Percentiles rank a stretch among this genome's conserved stretches.
These are phyloP conservation scores for Hibiscus syriacus DNA, from an alignment of 345 rosid genomes.

Conservation along the genomic window DNA sequence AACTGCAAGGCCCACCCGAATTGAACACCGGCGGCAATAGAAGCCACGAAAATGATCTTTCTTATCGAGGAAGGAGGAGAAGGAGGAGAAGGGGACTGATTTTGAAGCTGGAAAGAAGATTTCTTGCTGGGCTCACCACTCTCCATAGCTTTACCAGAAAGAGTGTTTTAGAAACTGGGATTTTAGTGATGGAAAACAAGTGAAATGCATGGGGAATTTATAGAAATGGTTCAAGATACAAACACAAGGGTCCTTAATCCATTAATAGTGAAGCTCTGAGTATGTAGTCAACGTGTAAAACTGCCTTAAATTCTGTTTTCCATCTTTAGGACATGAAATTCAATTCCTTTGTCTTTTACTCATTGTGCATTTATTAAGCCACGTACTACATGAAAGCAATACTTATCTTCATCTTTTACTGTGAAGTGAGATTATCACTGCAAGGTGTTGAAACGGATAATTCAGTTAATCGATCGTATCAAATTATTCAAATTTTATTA, in stretches of 20 bases:
- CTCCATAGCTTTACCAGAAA: neutral
- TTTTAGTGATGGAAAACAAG: neutral
- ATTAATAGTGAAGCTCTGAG: neutral
- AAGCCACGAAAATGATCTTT: slow-evolving; percentile 39
- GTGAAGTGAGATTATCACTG: neutral
- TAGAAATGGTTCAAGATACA: neutral
- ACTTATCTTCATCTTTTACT: neutral
- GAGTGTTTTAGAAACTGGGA: neutral
- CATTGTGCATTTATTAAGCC: neutral
- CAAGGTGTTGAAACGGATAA: too few species aligned
- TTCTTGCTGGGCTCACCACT: neutral
- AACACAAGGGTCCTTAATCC: neutral
- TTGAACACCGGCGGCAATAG: slow-evolving; percentile 63
- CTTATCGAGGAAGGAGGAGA: slow-evolving; percentile 4
- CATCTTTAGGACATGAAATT: neutral
- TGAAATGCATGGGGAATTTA: neutral
- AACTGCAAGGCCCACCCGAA: slow-evolving; percentile 81
- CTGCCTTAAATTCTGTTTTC: slow-evolving; percentile 5
- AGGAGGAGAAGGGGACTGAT: neutral
- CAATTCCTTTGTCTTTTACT: neutral
- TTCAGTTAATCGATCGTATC: too few species aligned
- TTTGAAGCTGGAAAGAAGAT: slow-evolving; percentile 3
- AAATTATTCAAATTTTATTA: too few species aligned
- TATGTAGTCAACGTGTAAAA: neutral
- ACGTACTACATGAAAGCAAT: neutral